Evolutionary conservation across 768 basidiomycete genomes (phyloP).

Genomic region (Collybiopsis luxurians): DNA sequence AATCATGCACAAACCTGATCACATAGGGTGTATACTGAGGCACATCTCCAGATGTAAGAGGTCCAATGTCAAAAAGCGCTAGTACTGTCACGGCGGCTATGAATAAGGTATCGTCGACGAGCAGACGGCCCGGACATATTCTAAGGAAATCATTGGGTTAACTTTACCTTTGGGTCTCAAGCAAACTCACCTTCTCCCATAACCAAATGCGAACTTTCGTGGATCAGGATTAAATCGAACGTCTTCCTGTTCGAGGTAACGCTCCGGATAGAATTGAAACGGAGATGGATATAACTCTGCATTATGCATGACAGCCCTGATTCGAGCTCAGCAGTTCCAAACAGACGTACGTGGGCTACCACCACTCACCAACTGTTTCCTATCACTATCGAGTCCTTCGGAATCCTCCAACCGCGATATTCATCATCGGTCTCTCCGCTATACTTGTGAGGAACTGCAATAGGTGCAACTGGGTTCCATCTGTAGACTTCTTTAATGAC

Average conservation of each 20-base stretch:
- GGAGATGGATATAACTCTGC: slow-evolving; percentile 24
- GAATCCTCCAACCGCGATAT: slow-evolving; percentile 31
- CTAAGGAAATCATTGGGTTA: neutral
- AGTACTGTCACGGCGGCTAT: slow-evolving; percentile 7
- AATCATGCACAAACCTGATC: neutral
- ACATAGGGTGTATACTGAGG: neutral
- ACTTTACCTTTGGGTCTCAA: neutral
- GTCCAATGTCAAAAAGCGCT: slow-evolving; percentile 6
- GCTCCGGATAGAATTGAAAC: slow-evolving; percentile 23
- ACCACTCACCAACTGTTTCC: slow-evolving; percentile 29
- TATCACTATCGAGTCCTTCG: slow-evolving; percentile 31
- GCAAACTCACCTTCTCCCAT: slow-evolving; percentile 20
- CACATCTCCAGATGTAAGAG: neutral
- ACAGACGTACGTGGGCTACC: too few species aligned
- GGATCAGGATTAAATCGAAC: slow-evolving; percentile 12
- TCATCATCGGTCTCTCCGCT: slow-evolving; percentile 26
- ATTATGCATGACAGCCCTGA: slow-evolving; percentile 19
- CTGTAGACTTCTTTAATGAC: slow-evolving; percentile 19
- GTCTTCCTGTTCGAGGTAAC: slow-evolving; percentile 15
- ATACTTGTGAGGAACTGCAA: slow-evolving; percentile 27
- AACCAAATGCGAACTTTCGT: slow-evolving; percentile 17
- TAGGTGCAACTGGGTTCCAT: slow-evolving; percentile 11
- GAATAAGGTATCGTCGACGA: slow-evolving; percentile 5
- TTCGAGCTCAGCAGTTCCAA: too few species aligned
- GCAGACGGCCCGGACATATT: slow-evolving; percentile 1